These are phyloP conservation scores for Lasiodiplodia gonubiensis DNA, from an alignment of 2,329 filamentous ascomycete species.

Conservation along the genomic window DNA sequence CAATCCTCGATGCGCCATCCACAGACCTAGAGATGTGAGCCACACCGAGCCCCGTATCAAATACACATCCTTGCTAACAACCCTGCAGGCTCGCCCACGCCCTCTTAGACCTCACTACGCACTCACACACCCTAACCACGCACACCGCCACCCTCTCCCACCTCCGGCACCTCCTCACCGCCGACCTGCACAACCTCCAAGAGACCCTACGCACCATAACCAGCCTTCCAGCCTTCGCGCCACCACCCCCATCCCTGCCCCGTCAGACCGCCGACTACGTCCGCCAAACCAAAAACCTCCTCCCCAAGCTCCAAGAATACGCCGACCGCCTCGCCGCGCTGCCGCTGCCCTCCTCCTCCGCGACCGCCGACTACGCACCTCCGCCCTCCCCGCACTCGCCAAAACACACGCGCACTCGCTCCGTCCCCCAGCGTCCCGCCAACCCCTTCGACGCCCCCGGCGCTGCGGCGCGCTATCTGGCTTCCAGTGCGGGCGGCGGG, in stretches of 20 bases:
- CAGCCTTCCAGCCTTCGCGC: constrained; percentile 43
- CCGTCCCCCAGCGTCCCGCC: not conserved
- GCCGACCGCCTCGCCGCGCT: constrained; percentile 49
- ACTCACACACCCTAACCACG: constrained; percentile 40
- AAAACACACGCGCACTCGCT: not conserved
- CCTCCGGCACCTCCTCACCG: constrained; percentile 42
- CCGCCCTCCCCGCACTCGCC: not conserved
- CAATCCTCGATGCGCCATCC: constrained; percentile 43
- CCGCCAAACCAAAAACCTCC: constrained; percentile 70
- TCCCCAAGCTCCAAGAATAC: constrained; percentile 71
- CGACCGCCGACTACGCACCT: not conserved
- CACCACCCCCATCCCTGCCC: constrained; percentile 63
- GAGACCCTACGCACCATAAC: constrained; percentile 40
- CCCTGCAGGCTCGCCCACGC: constrained; percentile 39
- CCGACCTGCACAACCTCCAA: constrained; percentile 41
- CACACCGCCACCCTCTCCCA: constrained; percentile 42
- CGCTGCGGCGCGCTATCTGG: constrained; percentile 32
- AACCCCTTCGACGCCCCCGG: constrained; percentile 12
- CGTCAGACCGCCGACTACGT: constrained; percentile 77
- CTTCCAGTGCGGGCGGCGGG: not conserved
- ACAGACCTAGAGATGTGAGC: constrained; percentile 34
- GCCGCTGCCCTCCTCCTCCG: constrained; percentile 19
- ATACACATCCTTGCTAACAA: not conserved
- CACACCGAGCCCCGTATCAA: constrained; percentile 5
- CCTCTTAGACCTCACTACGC: constrained; percentile 42